These are phyloP conservation scores for Diaporthe ampelina DNA, from an alignment of 2,329 filamentous ascomycete species.

Conservation along the genomic window DNA sequence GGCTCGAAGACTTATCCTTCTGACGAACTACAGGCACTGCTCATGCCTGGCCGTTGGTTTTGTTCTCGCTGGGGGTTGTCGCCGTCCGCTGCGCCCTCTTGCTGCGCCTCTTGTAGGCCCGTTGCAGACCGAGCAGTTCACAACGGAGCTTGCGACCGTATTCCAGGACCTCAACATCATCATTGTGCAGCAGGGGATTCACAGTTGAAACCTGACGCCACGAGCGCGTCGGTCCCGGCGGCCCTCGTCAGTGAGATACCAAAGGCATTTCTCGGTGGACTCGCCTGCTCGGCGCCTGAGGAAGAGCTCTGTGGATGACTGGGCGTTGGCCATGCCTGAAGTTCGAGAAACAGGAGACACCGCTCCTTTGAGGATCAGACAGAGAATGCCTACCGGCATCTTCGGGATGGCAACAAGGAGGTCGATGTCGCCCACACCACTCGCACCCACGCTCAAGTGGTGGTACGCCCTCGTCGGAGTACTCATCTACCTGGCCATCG, in stretches of 20 bases:
- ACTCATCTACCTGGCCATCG: conserved; percentile 70
- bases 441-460: too few species aligned
- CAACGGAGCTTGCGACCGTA: conserved; percentile 77
- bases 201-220: too few species aligned
- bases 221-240: too few species aligned
- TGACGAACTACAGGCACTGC: conserved; percentile 89
- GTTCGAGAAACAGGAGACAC: too few species aligned
- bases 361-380: too few species aligned
- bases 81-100: conserved; percentile 76
- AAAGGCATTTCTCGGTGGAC: too few species aligned
- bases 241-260: too few species aligned
- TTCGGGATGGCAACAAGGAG: conserved; percentile 44
- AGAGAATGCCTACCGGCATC: too few species aligned
- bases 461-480: conserved; percentile 76
- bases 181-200: conserved; percentile 78
- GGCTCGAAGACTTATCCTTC: conserved; percentile 76
- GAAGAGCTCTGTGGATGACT: too few species aligned
- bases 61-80: conserved; percentile 58
- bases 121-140: conserved; percentile 82
- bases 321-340: too few species aligned
- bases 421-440: conserved; percentile 64
- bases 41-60: conserved; percentile 88
- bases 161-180: conserved; percentile 82
- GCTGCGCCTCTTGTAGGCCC: conserved; percentile 79
- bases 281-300: too few species aligned